Base-by-base conservation (phyloP, 2,329 filamentous ascomycete genomes). In the Boeremia lycopersici region DNA sequence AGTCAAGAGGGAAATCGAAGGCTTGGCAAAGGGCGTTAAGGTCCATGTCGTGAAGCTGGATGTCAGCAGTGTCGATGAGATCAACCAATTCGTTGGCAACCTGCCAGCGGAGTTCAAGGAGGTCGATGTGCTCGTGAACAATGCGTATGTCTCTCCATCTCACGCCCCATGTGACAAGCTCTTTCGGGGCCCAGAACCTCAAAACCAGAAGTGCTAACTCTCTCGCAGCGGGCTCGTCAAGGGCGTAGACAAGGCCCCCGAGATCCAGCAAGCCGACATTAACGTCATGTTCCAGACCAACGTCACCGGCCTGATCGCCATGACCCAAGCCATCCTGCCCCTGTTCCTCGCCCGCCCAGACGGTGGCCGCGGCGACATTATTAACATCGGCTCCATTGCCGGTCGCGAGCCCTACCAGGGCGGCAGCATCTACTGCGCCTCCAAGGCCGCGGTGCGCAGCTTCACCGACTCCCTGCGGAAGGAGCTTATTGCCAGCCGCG, bases 371-470 rank as follows among this genome's bases (percentile, higher is more conserved):
- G 93, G 93, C 66, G 95, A 98, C 73, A 93, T 99, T 73, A 96
- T 99, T 79, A 98, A 97, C 72, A 87, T 97, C 69, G 93, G 93
- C 58, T 92, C 88, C 63, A 93, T 96, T 70, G 93, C 93, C n/a
- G 93, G 91, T 28, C 84, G 92, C 39, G 92, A 96, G 66, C 84
- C 90, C 10, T 97, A 96, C 74, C 81, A 86, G 1, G 91, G 91
- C 44, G 93, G 93, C 26, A 87, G 87, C 73, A 96, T 96, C 71
- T 97, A 97, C 82, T 96, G 93, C 75, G 91, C 92, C 1, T 93
- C 90, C 56, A 97, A 97, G 78, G 91, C 92, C 17, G 93, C 93
- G 1, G 89, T 96, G 51, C 85, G 89, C 65, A 89, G 84, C 63
- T 96, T 96, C 77, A 92, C 90, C 0, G 91, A 96, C 52, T 84